These are phyloP conservation scores for Apiosordaria backusii DNA, from an alignment of 495 filamentous ascomycete species.

Conservation along the genomic window DNA sequence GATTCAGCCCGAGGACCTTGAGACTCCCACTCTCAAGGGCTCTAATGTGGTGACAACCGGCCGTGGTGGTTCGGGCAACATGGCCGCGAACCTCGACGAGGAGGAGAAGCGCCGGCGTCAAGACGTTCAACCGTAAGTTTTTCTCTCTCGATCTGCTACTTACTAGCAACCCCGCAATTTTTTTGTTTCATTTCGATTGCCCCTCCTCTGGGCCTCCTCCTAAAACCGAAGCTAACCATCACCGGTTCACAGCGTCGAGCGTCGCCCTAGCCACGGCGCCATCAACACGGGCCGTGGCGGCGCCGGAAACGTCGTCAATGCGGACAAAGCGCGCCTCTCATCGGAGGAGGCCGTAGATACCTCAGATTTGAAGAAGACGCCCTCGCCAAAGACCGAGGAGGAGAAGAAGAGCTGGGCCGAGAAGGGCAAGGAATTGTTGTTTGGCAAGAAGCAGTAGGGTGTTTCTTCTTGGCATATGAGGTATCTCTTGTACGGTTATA, in stretches of 20 bases:
- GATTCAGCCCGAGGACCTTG: conserved; percentile 51
- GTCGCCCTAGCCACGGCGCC: conserved; percentile 35
- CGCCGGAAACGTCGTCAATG: conserved; percentile 53
- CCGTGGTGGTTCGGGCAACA: conserved; percentile 63
- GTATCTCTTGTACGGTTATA: background rate
- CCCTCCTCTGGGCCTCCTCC: background rate
- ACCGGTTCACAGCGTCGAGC: conserved; percentile 32
- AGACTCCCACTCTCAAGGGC: conserved; percentile 79
- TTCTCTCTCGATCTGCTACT: background rate
- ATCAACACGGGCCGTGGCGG: conserved; percentile 54
- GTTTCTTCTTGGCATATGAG: background rate
- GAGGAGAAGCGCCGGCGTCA: conserved; percentile 71
- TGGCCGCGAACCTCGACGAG: conserved; percentile 64
- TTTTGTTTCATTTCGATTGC: conserved; percentile 7
- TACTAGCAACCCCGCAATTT: conserved; percentile 2
- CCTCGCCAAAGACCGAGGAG: conserved; percentile 25
- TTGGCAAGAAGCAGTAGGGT: conserved; percentile 41
- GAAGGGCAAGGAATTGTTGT: conserved; percentile 52
- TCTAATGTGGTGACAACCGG: conserved; percentile 74
- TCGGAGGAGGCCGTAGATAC: conserved; percentile 27
- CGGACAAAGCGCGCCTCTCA: conserved; percentile 22
- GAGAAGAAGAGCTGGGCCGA: conserved; percentile 46
- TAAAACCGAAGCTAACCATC: background rate
- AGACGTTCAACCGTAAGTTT: conserved; percentile 64
- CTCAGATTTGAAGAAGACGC: background rate